A percentile compares a stretch with the other conserved stretches of the same genome.
These are phyloP conservation scores for Chaetomium fimeti DNA, from an alignment of 495 filamentous ascomycete genomes.

Conservation along the genomic window DNA sequence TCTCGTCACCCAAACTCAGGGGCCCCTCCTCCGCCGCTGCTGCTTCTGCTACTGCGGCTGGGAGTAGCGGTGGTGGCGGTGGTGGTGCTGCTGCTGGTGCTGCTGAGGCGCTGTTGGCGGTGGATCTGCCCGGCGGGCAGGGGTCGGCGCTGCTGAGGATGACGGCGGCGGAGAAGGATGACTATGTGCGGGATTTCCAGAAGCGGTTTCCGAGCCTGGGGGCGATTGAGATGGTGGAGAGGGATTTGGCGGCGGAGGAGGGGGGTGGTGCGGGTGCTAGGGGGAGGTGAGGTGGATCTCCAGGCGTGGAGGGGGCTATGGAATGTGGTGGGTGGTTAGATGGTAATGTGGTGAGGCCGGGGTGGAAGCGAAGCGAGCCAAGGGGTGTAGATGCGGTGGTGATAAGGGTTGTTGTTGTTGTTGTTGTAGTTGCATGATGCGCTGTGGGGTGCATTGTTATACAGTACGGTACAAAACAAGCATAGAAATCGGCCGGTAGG, in stretches of 20 bases:
- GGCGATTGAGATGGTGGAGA: slow-evolving; percentile 77
- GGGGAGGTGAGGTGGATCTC: slow-evolving; percentile 7
- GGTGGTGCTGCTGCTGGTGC: background rate
- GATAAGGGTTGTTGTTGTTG: background rate
- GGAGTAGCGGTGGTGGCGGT: slow-evolving; percentile 19
- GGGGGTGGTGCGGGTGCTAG: slow-evolving; percentile 1
- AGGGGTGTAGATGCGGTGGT: background rate
- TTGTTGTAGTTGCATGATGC: background rate
- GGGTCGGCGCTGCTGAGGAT: slow-evolving; percentile 47
- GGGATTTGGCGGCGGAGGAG: slow-evolving; percentile 41
- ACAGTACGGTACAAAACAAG: slow-evolving; percentile 4
- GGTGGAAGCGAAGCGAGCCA: no score
- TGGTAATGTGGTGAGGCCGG: background rate
- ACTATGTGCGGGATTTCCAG: slow-evolving; percentile 65
- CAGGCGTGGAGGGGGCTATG: background rate
- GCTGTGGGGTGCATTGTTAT: background rate
- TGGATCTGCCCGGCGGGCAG: slow-evolving; percentile 39
- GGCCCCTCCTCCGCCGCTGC: background rate
- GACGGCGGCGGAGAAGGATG: slow-evolving; percentile 50
- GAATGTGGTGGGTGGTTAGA: background rate
- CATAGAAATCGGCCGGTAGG: slow-evolving; percentile 9
- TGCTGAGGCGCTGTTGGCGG: slow-evolving; percentile 39
- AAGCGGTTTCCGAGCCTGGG: slow-evolving; percentile 78
- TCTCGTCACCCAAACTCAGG: slow-evolving; percentile 17
- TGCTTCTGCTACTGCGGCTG: background rate